Evolutionary conservation across 2,329 filamentous ascomycete species (phyloP).

Genomic region (Cercospora sesami): DNA sequence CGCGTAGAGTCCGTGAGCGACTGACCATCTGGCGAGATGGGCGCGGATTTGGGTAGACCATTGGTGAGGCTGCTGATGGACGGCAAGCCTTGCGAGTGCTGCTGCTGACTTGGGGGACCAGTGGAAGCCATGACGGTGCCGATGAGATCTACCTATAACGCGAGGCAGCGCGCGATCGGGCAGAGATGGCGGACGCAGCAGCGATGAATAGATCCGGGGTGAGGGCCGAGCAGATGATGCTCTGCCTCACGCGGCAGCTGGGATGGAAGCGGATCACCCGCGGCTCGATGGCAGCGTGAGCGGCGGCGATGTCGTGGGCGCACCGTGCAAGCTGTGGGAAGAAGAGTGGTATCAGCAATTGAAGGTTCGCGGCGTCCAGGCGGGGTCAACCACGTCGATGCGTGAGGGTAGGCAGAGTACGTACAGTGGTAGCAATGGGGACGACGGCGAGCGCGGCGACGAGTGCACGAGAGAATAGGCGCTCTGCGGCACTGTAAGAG

Average conservation of each 20-base stretch:
- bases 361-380: conserved; percentile 5
- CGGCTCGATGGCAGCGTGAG: neutral
- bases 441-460: conserved; percentile 8
- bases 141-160: neutral
- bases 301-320: neutral
- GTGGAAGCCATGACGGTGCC: conserved; percentile 32
- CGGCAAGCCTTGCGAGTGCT: conserved; percentile 35
- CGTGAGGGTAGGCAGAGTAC: neutral
- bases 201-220: neutral
- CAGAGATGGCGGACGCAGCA: conserved; percentile 11
- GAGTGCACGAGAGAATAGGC: conserved; percentile 21
- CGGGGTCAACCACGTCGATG: conserved; percentile 4
- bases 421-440: conserved; percentile 9
- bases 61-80: conserved; percentile 43
- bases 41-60: conserved; percentile 36
- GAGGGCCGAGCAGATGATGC: conserved; percentile 1
- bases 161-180: neutral
- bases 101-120: conserved; percentile 20
- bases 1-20: conserved; percentile 36
- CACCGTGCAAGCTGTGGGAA: neutral
- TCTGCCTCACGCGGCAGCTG: neutral
- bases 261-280: neutral
- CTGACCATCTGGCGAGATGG: conserved; percentile 37
- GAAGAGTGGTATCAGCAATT: conserved; percentile 1
- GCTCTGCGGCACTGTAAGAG: conserved; percentile 17